A percentile compares a stretch with the other conserved stretches of the same genome.
These are phyloP conservation scores for Alnus rubra DNA, from an alignment of 306 rosid genomes.

Conservation along the genomic window DNA sequence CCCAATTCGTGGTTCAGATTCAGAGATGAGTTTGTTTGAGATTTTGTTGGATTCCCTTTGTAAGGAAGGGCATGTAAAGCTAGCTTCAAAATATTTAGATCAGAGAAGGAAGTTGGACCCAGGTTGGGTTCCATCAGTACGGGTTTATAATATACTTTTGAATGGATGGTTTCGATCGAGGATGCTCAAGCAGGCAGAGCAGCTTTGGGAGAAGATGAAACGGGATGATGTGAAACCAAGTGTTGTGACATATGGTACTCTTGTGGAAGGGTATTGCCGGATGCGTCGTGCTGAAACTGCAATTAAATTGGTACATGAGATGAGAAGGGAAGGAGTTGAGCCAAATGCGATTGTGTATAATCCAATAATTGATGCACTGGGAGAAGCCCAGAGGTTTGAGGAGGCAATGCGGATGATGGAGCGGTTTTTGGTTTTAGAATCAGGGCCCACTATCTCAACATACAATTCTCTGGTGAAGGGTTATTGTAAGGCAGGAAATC, in stretches of 20 bases:
- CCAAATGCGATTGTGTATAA: slow-evolving; percentile 81
- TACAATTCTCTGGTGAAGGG: slow-evolving; percentile 87
- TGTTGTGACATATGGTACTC: slow-evolving; percentile 93
- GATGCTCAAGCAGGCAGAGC: slow-evolving; percentile 78
- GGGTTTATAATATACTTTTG: slow-evolving; percentile 65
- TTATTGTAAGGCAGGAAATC: slow-evolving; percentile 80
- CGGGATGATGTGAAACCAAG: slow-evolving; percentile 62
- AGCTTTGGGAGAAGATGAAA: slow-evolving; percentile 82
- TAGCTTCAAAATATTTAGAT: slow-evolving; percentile 42
- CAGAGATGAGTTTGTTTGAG: slow-evolving; percentile 69
- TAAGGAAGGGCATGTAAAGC: slow-evolving; percentile 70
- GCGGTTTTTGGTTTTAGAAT: slow-evolving; percentile 65
- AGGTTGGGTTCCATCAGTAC: slow-evolving; percentile 49
- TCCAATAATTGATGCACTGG: slow-evolving; percentile 80
- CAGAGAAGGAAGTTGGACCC: slow-evolving; percentile 33
- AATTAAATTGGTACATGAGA: slow-evolving; percentile 65
- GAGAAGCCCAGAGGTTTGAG: slow-evolving; percentile 75
- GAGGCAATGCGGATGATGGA: slow-evolving; percentile 88
- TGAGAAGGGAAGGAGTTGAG: slow-evolving; percentile 66
- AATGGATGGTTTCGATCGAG: slow-evolving; percentile 87
- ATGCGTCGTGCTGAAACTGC: slow-evolving; percentile 74
- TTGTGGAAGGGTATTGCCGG: slow-evolving; percentile 85
- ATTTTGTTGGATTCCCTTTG: slow-evolving; percentile 83
- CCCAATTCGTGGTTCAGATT: slow-evolving; percentile 36
- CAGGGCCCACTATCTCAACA: slow-evolving; percentile 80